Percentiles rank a stretch among this genome's conserved stretches.
Conservation (phyloP, 139 green algal genomes). For the Tetradesmus obliquus region DNA sequence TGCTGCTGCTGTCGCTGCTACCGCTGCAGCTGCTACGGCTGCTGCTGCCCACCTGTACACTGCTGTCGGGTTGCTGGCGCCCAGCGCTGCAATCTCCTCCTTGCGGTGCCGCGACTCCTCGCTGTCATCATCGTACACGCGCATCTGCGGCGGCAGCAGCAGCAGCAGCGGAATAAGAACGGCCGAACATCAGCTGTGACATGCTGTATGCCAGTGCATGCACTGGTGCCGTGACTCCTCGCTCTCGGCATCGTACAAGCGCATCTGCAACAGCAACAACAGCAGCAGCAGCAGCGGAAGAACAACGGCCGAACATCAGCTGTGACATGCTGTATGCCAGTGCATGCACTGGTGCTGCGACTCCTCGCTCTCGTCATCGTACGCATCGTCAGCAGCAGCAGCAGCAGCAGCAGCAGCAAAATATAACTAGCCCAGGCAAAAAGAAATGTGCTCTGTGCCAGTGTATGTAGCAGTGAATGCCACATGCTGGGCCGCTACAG, state of each 20-base stretch:
- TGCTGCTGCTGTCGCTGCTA: neutral
- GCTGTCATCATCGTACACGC: conserved; percentile 93
- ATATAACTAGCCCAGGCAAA: neutral
- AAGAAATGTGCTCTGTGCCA: neutral
- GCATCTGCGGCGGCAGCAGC: conserved; percentile 57
- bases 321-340: neutral
- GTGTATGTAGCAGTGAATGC: neutral
- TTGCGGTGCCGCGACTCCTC: conserved; percentile 62
- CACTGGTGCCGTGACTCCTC: neutral
- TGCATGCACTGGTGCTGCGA: no score
- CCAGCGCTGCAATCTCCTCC: conserved; percentile 92
- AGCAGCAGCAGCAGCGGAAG: neutral
- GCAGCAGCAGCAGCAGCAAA: neutral
- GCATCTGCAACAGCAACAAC: neutral
- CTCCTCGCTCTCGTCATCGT: no score
- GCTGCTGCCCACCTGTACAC: conserved; percentile 48
- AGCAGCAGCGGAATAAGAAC: neutral
- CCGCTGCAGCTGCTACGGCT: neutral
- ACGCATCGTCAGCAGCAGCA: neutral
- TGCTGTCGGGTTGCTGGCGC: conserved; percentile 63
- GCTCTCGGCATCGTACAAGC: neutral
- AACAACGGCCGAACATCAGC: neutral
- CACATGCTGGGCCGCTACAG: neutral
- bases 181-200: neutral
- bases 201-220: neutral